Evolutionary conservation across 202 grass and related monocot species (phyloP).

Genomic region (Panicum virgatum): DNA sequence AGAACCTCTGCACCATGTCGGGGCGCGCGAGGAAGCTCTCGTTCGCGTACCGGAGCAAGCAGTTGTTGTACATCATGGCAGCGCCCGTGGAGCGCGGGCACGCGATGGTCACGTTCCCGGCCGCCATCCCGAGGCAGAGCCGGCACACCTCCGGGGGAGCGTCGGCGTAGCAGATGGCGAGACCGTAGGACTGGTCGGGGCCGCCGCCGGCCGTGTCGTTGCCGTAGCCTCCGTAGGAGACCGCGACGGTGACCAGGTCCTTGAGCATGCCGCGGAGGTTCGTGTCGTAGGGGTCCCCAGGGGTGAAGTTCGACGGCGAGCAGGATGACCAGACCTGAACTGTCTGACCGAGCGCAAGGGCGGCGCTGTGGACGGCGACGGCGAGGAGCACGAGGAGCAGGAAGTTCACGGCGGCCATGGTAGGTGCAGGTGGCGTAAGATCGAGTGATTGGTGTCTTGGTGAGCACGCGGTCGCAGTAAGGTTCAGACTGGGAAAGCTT

Average conservation of each 20-base stretch:
- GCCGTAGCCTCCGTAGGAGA: conserved; percentile 9
- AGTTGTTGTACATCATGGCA: conserved; percentile 40
- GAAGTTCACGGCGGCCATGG: conserved; percentile 1
- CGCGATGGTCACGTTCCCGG: conserved; percentile 31
- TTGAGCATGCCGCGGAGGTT: conserved; percentile 21
- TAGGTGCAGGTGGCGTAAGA: not conserved
- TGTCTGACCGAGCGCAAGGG: not conserved
- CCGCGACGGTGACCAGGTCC: not conserved
- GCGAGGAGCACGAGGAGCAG: not conserved
- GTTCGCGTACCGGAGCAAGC: conserved; percentile 32
- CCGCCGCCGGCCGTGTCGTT: not conserved
- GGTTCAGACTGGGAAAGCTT: not conserved
- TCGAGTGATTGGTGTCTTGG: not conserved
- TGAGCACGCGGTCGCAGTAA: not conserved
- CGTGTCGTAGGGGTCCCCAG: not conserved
- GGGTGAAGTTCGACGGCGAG: conserved; percentile 28
- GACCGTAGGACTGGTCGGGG: not conserved
- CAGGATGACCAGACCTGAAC: conserved; percentile 15
- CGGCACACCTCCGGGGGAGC: conserved; percentile 32
- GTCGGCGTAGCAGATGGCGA: conserved; percentile 43
- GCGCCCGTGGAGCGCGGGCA: conserved; percentile 24
- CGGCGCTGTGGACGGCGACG: not conserved
- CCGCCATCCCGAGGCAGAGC: conserved; percentile 36
- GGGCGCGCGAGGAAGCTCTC: not conserved
- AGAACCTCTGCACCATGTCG: conserved; percentile 15